Evolutionary conservation across 1,284 basidiomycete species (phyloP), one percentile per base, ranked within the genome.

Genomic region (Meira miltonrushii): DNA sequence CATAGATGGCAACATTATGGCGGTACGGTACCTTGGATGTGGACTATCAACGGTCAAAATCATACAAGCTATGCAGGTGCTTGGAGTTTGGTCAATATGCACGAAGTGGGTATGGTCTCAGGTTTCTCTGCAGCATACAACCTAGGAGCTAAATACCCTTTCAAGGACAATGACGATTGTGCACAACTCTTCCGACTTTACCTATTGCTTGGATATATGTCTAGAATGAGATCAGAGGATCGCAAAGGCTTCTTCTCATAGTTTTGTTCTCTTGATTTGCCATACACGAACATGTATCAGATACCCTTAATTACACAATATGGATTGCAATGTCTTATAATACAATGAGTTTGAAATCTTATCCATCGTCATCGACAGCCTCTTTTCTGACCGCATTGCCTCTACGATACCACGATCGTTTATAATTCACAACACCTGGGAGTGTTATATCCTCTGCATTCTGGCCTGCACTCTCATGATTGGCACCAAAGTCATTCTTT

Each of bases 1-100:
- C 83, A 85, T 68, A 80, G 84, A 9, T 84, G 83, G 82, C 82
- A 84, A 9, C 84, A 85, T 72, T 85, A 85, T 65, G 82, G 81
- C 8, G 69, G 56, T 33, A 69, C 70, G 9, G 85, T 86, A 1
- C 84, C 85, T 15, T 85, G 82, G 82, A 82, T 86, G 80, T 84
- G 83, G 81, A 77, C 82, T 54, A 81, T 86, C 63, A 85, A 86
- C 65, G 84, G 84, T 15, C 83, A 81, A 61, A 80, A 80, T 59
- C 66, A 76, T 55, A 74, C 73, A 8, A 61, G 78, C 52, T 82
- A 76, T 57, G 79, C 79, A 12, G 80, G 80, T 12, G 79, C 79
- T 15, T 82, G 80, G 80, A 81, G 78, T 5, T 71, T 66, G 17
- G 60, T 59, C 67, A 83, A 84, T 68, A 84, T 84, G 82, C 83